Base-by-base conservation (phyloP, 108 stramenopile genomes). In the Skeletonema menzelii region DNA sequence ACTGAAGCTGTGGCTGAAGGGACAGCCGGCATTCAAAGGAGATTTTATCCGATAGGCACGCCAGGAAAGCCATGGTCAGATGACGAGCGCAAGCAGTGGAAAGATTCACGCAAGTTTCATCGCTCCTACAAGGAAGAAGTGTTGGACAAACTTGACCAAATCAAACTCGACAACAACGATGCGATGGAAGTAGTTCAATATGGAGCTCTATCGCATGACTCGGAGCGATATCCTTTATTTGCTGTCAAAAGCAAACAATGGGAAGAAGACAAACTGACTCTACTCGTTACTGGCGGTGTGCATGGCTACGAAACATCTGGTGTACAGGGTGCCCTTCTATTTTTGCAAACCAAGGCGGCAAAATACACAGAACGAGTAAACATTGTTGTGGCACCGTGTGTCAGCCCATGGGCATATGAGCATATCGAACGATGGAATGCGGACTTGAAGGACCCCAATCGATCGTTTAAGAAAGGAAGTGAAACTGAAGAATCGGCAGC, bases 301-400 rank as follows among this genome's bases (percentile, higher is more conserved):
- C 91, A 92, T 65, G 91, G 91, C 24, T 92, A 92, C 47, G 91
- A 92, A 78, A 92, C 91, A 1, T 74, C 71, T 17, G 91, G 91
- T 14, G 89, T 90, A 2, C 61, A 87, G 49, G 91, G 91, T 12
- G 91, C 91, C 0, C 35, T 92, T 4, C 58, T 70, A 10, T 90
- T 92, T 56, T 44, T 90, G 7, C 20, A 75, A 28, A 77, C 74
- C 10, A 40, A 60, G 10, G 79, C 65, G 5, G 31, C 27, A 8
- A 31, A 75, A 8, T 90, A 92, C 59, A 32, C 61, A 3, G 19
- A 47, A 0, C 22, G 74, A n/a, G 31, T 92, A 59, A 88, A 90
- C 67, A 59, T 90, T 1, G 31, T 85, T 28, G 86, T 91, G 0
- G 66, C 69, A 5, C 89, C 87, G 5, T 91, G 89, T 44, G 69